Base-by-base conservation (phyloP, 148 eudicot species). In the Amaranthus palmeri region DNA sequence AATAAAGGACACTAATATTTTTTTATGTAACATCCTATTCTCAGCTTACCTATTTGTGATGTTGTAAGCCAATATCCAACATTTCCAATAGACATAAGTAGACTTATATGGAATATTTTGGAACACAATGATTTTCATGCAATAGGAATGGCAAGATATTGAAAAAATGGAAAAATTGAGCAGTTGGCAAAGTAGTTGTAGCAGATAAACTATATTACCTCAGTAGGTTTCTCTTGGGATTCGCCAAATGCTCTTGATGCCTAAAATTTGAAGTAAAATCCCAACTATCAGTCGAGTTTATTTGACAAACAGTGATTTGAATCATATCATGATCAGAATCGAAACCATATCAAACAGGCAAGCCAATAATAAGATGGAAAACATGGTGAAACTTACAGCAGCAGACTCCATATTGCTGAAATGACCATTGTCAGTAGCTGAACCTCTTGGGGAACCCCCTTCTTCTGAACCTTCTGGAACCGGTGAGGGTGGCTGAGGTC, bases 381-480 rank as follows among this genome's bases (percentile, higher is more conserved):
- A 44, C 7, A 63, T 58, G 11, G 60, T 5, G 17, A 56, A 36
- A 71, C 74, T 67, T 50, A 83, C 80, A 73, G 58, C 48, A 50
- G 66, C 77, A 74, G 88, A 85, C 69, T 86, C 90, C 10, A 84
- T 70, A 65, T 60, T 76, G 67, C 75, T 85, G 13, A 70, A 63
- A 79, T 74, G 80, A n/a, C 88, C 88, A 45, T 84, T 85, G 17
- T 86, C 90, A 13, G 81, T 57, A 17, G 70, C 73, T 36, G 82
- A 75, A 9, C 77, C 75, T 78, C 77, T 81, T 3, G 89, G 88
- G 7, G 92, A 85, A 68, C 79, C 70, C 13, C 82, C 89, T 78
- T 90, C 96, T 65, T 90, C 96, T 8, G 88, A 79, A 47, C 88
- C 93, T 80, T 85, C 88, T 43, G 89, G 83, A 69, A 88, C 87